Base-by-base conservation (phyloP, 352 stramenopile genomes). In the Globisporangium parvum region DNA sequence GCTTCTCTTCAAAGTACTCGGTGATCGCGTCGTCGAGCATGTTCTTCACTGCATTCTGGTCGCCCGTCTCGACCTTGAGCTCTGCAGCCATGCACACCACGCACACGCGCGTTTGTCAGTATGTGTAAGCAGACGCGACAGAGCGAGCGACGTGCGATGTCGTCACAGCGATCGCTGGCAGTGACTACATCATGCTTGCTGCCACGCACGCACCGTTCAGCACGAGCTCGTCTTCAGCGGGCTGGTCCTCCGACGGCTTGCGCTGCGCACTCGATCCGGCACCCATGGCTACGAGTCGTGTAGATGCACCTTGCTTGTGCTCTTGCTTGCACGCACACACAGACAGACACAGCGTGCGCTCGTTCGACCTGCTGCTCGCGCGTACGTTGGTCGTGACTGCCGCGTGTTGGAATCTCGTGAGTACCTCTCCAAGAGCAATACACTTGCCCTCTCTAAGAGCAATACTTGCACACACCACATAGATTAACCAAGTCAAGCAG, bases 11-110 rank as follows among this genome's bases (percentile, higher is more conserved):
- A 53, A 91, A 88, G 55, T 83, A 78, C 64, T 91, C 85, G 51
- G 74, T 59, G 50, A 95, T 75, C 18, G 75, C 78, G 58, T 95
- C 85, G 61, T 95, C 85, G 53, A 95, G 66, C 40, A 95, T 71
- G 59, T 93, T 93, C 66, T 91, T 91, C 33, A 95, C 82, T 17
- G 82, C 85, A 44, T 89, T 88, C 57, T 93, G 83, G 68, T 95
- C 85, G 10, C 80, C 82, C 39, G 78, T 87, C 63, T 95, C 83
- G 42, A 93, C 62, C 49, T 77, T 70, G 41, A 75, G 48, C 53
- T 82, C 67, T 91, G 48, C 39, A 35, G n/a, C 8, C 23, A 41
- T 17, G 12, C 45, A 10, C 26, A 48, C 11, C 51, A n/a, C 15
- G n/a, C 17, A 28, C 31, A 28, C 44, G 45, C 63, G 9, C 17